A percentile compares a stretch with the other conserved stretches of the same genome.
Conservation (phyloP, 2,329 filamentous ascomycete species). For the Rachicladosporium sp. region DNA sequence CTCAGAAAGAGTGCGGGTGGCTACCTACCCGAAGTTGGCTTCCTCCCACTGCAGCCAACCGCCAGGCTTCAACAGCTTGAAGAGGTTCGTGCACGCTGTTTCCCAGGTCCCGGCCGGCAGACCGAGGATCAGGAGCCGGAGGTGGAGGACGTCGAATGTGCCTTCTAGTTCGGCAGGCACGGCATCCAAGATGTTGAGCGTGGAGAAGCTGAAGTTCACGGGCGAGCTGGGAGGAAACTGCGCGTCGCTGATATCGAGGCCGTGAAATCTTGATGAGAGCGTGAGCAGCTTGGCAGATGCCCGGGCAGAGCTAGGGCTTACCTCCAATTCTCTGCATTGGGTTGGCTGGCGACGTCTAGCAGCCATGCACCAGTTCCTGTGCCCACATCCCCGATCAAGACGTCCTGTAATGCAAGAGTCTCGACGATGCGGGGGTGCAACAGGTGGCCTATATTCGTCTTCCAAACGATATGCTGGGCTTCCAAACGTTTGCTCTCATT, state of each 20-base stretch:
- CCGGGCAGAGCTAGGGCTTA: no score
- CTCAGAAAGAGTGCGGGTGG: not conserved
- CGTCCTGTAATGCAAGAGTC: conserved; percentile 5
- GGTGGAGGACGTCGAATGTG: conserved; percentile 12
- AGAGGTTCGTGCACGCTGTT: conserved; percentile 7
- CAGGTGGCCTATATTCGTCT: conserved; percentile 7
- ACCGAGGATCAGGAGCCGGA: conserved; percentile 11
- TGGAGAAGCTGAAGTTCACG: conserved; percentile 1
- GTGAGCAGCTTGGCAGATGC: no score
- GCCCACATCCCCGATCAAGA: conserved; percentile 12
- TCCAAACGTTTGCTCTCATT: conserved; percentile 11
- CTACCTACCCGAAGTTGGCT: conserved; percentile 5
- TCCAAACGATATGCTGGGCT: conserved; percentile 9
- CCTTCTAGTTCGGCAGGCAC: conserved; percentile 4
- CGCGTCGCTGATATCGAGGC: conserved; percentile 11
- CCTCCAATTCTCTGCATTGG: no score
- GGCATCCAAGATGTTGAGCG: conserved; percentile 11
- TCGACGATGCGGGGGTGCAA: conserved; percentile 10
- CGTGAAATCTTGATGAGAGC: conserved; percentile 3
- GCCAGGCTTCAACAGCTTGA: conserved; percentile 12
- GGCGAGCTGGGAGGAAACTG: conserved; percentile 9
- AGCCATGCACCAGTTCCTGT: conserved; percentile 15
- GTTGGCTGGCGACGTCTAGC: conserved; percentile 6
- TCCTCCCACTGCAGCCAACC: conserved; percentile 14
- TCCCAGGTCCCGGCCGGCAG: conserved; percentile 9